A percentile compares a stretch with the other conserved stretches of the same genome.
Conservation (phyloP, 352 stramenopile species). For the Globisporangium nodosum region DNA sequence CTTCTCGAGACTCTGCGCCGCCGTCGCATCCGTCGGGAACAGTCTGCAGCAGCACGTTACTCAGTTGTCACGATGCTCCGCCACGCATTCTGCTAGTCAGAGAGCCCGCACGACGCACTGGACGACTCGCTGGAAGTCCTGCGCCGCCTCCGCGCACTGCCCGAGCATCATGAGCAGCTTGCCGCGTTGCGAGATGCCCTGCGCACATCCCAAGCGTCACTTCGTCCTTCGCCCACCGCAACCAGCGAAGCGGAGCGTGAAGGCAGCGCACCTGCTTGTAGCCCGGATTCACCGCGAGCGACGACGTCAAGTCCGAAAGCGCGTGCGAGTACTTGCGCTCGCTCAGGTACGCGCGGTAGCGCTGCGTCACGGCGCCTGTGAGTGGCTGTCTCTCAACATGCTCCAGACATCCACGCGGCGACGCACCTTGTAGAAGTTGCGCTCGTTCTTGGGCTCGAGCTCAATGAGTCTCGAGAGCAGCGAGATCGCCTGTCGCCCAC, state of each 20-base stretch:
- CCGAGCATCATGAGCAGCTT: slow-evolving; percentile 79
- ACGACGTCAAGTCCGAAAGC: slow-evolving; percentile 61
- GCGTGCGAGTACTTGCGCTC: slow-evolving; percentile 77
- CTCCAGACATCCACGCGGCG: neutral
- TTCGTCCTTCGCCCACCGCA: neutral
- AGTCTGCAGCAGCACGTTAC: slow-evolving; percentile 19
- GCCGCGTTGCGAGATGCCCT: slow-evolving; percentile 62
- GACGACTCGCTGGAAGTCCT: slow-evolving; percentile 54
- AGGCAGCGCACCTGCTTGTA: slow-evolving; percentile 48
- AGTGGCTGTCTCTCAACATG: neutral
- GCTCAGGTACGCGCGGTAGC: slow-evolving; percentile 74
- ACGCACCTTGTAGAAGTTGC: slow-evolving; percentile 73
- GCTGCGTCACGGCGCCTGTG: slow-evolving; percentile 8
- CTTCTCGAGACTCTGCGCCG: slow-evolving; percentile 50
- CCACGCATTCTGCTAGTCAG: too few species aligned
- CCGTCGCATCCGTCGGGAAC: slow-evolving; percentile 49
- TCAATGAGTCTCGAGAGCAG: slow-evolving; percentile 79
- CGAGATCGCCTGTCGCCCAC: slow-evolving; percentile 43
- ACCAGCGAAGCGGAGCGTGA: neutral
- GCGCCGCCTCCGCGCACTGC: slow-evolving; percentile 46
- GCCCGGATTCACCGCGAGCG: slow-evolving; percentile 64
- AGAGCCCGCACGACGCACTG: slow-evolving; percentile 22
- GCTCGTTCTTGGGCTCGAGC: slow-evolving; percentile 69
- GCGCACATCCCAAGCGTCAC: too few species aligned
- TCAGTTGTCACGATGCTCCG: neutral